These are phyloP conservation scores for Nothomitra cinnamomea DNA, from an alignment of 2,329 filamentous ascomycete species.

Conservation along the genomic window DNA sequence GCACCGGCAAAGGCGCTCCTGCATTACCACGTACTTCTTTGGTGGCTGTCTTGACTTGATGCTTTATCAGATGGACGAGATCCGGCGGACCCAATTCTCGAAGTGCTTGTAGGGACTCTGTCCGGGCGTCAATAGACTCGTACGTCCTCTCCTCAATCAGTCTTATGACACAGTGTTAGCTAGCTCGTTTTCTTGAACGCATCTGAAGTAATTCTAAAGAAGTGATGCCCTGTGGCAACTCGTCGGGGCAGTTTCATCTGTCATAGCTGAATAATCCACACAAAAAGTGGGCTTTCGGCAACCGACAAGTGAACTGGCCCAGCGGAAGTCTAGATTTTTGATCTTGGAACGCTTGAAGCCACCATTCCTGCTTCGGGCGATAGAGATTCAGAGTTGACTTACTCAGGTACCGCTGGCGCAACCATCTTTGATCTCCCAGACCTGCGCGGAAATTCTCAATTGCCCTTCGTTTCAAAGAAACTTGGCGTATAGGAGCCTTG, in stretches of 20 bases:
- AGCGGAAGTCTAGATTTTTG: too few species aligned
- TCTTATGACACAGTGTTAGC: slow-evolving; percentile 30
- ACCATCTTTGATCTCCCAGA: slow-evolving; percentile 33
- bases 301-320: too few species aligned
- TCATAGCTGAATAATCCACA: too few species aligned
- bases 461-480: not conserved
- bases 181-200: not conserved
- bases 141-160: slow-evolving; percentile 87
- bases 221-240: too few species aligned
- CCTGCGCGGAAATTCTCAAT: slow-evolving; percentile 16
- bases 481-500: not conserved
- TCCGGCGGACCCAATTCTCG: slow-evolving; percentile 92
- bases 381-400: slow-evolving; percentile 20
- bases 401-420: slow-evolving; percentile 62
- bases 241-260: too few species aligned
- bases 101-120: slow-evolving; percentile 68
- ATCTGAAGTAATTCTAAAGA: not conserved
- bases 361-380: too few species aligned
- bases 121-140: slow-evolving; percentile 81
- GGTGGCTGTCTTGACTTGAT: slow-evolving; percentile 38
- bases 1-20: not conserved
- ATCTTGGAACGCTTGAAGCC: too few species aligned
- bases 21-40: slow-evolving; percentile 33
- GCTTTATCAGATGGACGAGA: slow-evolving; percentile 84
- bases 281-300: too few species aligned